A percentile compares a stretch with the other conserved stretches of the same genome.
Evolutionary conservation across 75 land plant genomes (phyloP).

Genomic region (Pseudotsuga menziesii): DNA sequence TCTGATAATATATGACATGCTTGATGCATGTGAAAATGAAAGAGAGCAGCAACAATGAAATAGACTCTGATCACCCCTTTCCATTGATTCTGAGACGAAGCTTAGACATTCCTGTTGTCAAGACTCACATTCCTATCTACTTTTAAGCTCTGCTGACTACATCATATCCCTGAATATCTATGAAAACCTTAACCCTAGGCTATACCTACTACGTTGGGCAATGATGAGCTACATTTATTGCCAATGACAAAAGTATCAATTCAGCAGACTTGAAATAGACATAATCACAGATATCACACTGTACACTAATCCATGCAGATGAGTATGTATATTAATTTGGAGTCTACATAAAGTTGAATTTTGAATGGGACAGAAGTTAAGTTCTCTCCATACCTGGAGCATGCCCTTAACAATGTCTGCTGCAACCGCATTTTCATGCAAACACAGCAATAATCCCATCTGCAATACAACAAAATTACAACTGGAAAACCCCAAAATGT

Average conservation of each 20-base stretch:
- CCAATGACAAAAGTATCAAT: not conserved
- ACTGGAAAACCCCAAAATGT: constrained; percentile 7
- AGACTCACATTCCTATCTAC: not conserved
- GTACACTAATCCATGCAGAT: no score
- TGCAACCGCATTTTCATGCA: constrained; percentile 44
- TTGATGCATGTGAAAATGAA: not conserved
- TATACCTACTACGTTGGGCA: not conserved
- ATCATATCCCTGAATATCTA: not conserved
- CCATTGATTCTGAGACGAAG: not conserved
- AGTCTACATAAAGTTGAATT: not conserved
- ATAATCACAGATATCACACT: no score
- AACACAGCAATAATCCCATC: constrained; percentile 47
- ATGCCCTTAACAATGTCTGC: constrained; percentile 48
- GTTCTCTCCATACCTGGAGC: constrained; percentile 42
- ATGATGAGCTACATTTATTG: not conserved
- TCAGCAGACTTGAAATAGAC: not conserved
- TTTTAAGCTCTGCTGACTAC: not conserved
- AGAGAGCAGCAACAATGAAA: not conserved
- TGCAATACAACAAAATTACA: constrained; percentile 7
- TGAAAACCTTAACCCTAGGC: not conserved
- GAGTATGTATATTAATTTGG: not conserved
- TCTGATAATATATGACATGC: not conserved
- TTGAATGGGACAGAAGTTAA: not conserved
- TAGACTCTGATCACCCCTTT: not conserved
- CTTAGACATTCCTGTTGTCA: not conserved